Base-by-base conservation (phyloP, 1,139 yeast genomes). In the Spathaspora sp. region DNA sequence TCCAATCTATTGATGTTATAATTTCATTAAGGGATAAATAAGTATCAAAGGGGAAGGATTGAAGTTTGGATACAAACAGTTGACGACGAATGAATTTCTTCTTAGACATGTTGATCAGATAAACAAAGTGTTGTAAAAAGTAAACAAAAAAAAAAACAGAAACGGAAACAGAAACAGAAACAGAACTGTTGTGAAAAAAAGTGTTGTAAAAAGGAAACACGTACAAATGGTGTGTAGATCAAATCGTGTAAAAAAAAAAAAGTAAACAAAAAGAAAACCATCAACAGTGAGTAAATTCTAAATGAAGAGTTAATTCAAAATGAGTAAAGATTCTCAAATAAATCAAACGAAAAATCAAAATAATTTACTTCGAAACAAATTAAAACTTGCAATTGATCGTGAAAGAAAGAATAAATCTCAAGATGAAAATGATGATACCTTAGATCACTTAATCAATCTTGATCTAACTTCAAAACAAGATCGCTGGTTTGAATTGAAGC, bases 1-100 rank as follows among this genome's bases (percentile, higher is more conserved):
- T 85, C 89, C 90, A 90, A 85, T 84, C 87, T 5, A 84, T 76
- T 5, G 82, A 67, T 42, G 75, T 73, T 16, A 81, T 54, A 10
- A 66, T 57, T 58, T 85, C 90, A 55, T 81, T 81, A 33, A 80
- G 44, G 42, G 73, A 69, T 4, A 84, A 67, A 44, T 74, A 70
- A 31, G 77, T 53, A 56, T 85, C 91, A 48, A 80, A 71, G 0
- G 89, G 89, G 43, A 76, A 75, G n/a, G 78, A 64, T 48, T 65
- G 65, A 26, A 81, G 49, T 49, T 66, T 64, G 24, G 78, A 68
- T 42, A 67, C 47, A 20, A 77, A 51, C 29, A 80, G 67, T 51
- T 65, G 66, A 47, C 54, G 59, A 44, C 72, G 55, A 17, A 67
- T 51, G 34, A 52, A 46, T 41, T 48, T 53, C 23, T 50, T 51